Percentiles rank a stretch among this genome's conserved stretches.
Conservation (phyloP, 1,284 basidiomycete species). For the Moesziomyces globuligerus region DNA sequence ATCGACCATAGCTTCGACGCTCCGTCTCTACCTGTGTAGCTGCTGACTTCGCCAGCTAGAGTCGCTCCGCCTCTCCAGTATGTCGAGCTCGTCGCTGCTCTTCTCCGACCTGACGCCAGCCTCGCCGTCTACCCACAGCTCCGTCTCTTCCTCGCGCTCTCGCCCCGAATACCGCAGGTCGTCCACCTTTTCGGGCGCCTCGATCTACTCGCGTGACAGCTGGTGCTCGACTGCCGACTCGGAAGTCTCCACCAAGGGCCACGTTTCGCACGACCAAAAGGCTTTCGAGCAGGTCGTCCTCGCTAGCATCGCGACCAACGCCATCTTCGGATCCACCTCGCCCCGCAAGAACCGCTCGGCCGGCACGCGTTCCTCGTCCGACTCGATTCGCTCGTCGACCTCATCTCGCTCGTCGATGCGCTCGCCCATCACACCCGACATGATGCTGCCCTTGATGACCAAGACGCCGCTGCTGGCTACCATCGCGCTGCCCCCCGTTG, state of each 20-base stretch:
- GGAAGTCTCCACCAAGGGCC: slow-evolving; percentile 19
- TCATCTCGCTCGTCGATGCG: slow-evolving; percentile 23
- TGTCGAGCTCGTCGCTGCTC: slow-evolving; percentile 30
- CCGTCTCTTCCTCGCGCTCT: slow-evolving; percentile 4
- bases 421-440: slow-evolving; percentile 18
- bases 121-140: slow-evolving; percentile 10
- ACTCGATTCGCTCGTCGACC: slow-evolving; percentile 21
- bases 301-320: slow-evolving; percentile 19
- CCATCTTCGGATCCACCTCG: slow-evolving; percentile 42
- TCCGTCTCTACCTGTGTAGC: neutral
- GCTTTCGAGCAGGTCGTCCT: slow-evolving; percentile 21
- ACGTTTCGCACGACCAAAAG: slow-evolving; percentile 24
- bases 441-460: slow-evolving; percentile 20
- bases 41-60: slow-evolving; percentile 2
- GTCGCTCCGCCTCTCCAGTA: slow-evolving; percentile 6
- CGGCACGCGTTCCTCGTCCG: slow-evolving; percentile 20
- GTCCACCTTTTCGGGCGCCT: slow-evolving; percentile 25
- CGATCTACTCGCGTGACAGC: slow-evolving; percentile 28
- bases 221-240: slow-evolving; percentile 31
- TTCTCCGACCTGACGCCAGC: slow-evolving; percentile 11
- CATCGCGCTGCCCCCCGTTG: slow-evolving; percentile 8
- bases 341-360: slow-evolving; percentile 23
- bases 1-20: slow-evolving; percentile 1
- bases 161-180: slow-evolving; percentile 19
- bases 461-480: slow-evolving; percentile 12